Conservation (phyloP, 1,139 yeast species). For the Yamadazyma friedrichii region DNA sequence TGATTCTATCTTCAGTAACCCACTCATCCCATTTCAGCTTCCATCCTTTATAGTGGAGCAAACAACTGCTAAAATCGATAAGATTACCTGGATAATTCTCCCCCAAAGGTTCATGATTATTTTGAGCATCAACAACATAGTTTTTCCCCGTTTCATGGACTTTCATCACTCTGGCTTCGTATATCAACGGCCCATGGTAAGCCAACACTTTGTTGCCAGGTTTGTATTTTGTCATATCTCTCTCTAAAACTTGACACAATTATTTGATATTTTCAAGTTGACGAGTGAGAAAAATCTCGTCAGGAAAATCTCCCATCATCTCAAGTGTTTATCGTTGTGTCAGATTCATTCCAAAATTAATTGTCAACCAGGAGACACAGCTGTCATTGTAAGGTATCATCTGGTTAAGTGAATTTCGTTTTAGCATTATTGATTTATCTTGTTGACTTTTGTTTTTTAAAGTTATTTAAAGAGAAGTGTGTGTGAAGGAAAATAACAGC, state of each 20-base stretch:
- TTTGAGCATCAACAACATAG: conserved; percentile 38
- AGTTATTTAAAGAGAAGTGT: too few relatives aligned
- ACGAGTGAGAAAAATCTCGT: conserved; percentile 2
- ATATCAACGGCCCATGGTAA: conserved; percentile 86
- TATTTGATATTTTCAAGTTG: neutral
- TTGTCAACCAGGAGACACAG: neutral
- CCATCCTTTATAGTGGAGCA: conserved; percentile 94
- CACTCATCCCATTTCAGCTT: conserved; percentile 96
- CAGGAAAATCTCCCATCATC: neutral
- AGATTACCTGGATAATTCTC: conserved; percentile 47
- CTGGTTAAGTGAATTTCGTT: too few relatives aligned
- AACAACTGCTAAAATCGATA: conserved; percentile 47
- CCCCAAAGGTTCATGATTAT: conserved; percentile 26
- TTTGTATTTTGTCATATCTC: conserved; percentile 11
- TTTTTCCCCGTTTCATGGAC: conserved; percentile 53
- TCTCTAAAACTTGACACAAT: too few relatives aligned
- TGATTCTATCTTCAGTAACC: conserved; percentile 71
- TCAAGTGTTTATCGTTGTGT: neutral
- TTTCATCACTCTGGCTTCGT: conserved; percentile 80
- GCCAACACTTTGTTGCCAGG: conserved; percentile 58
- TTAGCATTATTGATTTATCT: too few relatives aligned
- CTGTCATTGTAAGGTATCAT: too few relatives aligned
- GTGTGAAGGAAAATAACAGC: too few relatives aligned
- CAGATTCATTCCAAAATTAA: neutral
- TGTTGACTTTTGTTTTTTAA: too few relatives aligned